Evolutionary conservation across 2,329 filamentous ascomycete species (phyloP), one percentile per base, ranked within the genome.

Genomic region (Penicillium sp.): DNA sequence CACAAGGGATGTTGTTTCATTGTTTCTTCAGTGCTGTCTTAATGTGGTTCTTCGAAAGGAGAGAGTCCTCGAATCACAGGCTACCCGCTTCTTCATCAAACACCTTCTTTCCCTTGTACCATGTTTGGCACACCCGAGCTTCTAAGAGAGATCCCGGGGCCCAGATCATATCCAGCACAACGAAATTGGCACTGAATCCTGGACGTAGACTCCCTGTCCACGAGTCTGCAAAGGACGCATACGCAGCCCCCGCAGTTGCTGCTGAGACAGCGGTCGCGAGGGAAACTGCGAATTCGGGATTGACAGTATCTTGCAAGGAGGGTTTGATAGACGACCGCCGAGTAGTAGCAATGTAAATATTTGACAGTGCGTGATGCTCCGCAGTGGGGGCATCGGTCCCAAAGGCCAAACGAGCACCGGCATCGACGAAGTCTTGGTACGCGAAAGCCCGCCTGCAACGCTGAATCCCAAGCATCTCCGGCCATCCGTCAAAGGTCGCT

Each of bases 371-470:
- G 17, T 69, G 64, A 61, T 80, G 75, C 3, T 75, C 76, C 8
- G 80, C 79, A 0, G 80, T 82, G 2, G 80, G 80, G 1, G 78
- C 72, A 62, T 82, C 80, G 2, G 77, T 78, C 0, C 80, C 80
- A 47, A 82, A 75, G 0, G 78, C 78, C 4, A 82, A 58, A 1
- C 60, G 58, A 0, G 78, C 79, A 0, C 76, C 76, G 17, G 72
- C 69, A 19, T 77, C 75, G 6, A 67, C 51, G 61, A 82, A 81
- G 8, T 82, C 80, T 6, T 71, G 71, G 63, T 82, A 82, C 8
- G 80, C 80, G 64, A 82, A 82, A 0, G 79, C 80, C 9, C 80
- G 73, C 45, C 73, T 71, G 41, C 78, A 71, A 2, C 79, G 72
- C 23, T 78, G 69, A 3, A 68, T 60, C 0, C 78, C 79, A 3